A percentile compares a stretch with the other conserved stretches of the same genome.
These are phyloP conservation scores for Chrysanthemum makinoi DNA, from an alignment of 129 eudicot genomes.

Conservation along the genomic window DNA sequence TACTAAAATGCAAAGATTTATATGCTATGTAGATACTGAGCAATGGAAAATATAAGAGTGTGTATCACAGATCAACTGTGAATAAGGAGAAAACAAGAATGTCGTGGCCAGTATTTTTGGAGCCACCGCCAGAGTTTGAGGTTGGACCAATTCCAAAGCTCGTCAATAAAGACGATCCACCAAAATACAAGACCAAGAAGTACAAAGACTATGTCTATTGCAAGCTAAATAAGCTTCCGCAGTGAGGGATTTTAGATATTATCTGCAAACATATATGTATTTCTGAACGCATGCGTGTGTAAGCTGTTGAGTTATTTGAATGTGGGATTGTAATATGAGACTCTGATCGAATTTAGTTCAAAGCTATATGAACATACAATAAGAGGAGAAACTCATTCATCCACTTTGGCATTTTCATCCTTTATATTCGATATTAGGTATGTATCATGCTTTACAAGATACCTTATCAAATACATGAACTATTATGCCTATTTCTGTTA, in stretches of 20 bases:
- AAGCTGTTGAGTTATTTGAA: background rate
- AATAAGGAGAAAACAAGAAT: conserved; percentile 72
- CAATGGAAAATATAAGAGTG: conserved; percentile 77
- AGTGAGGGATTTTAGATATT: conserved; percentile 10
- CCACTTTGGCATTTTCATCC: background rate
- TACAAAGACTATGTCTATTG: conserved; percentile 50
- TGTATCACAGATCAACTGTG: conserved; percentile 67
- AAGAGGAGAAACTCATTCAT: background rate
- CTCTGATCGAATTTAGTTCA: conserved; percentile 3
- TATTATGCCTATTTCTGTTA: background rate
- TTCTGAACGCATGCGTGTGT: background rate
- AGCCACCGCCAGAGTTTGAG: conserved; percentile 71
- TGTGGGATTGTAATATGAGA: conserved; percentile 4
- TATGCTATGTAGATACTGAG: conserved; percentile 43
- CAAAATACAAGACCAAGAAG: conserved; percentile 35
- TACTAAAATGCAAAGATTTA: background rate
- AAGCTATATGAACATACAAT: background rate
- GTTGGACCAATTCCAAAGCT: conserved; percentile 67
- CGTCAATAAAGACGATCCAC: conserved; percentile 29
- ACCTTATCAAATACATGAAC: too few relatives aligned
- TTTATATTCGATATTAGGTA: background rate
- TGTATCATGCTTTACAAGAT: background rate
- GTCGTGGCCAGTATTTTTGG: conserved; percentile 88
- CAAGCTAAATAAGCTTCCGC: conserved; percentile 63
- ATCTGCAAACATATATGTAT: background rate